A percentile compares a stretch with the other conserved stretches of the same genome.
These are phyloP conservation scores for Ramularia endophylla DNA, from an alignment of 2,329 filamentous ascomycete species.

Conservation along the genomic window DNA sequence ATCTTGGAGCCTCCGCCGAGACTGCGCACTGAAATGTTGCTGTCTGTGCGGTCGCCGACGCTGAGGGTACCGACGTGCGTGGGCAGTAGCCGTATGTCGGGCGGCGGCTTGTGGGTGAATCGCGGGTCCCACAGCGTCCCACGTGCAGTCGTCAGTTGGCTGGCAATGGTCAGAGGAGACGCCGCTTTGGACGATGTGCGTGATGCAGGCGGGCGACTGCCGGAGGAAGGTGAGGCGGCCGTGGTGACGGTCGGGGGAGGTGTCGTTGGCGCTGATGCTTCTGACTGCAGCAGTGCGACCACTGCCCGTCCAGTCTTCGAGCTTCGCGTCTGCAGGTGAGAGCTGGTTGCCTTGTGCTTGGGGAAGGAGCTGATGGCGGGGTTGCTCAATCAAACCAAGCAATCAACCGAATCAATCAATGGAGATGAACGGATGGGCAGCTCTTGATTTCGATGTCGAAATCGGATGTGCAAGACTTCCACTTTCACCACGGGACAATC, in stretches of 20 bases:
- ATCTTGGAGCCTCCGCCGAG: slow-evolving; percentile 40
- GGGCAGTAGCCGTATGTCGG: slow-evolving; percentile 40
- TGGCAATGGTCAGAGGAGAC: slow-evolving; percentile 13
- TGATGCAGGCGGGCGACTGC: slow-evolving; percentile 6
- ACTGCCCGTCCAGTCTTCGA: too few species aligned
- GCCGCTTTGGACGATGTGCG: slow-evolving; percentile 8
- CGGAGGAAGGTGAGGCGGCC: slow-evolving; percentile 16
- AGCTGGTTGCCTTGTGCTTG: too few species aligned
- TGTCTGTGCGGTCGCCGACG: slow-evolving; percentile 44
- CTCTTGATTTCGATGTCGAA: too few species aligned
- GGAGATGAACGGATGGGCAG: too few species aligned
- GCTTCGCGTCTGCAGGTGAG: too few species aligned
- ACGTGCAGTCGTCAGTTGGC: slow-evolving; percentile 43
- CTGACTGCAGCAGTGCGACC: too few species aligned
- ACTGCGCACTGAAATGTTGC: slow-evolving; percentile 45
- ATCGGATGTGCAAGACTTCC: too few species aligned
- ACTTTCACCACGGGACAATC: too few species aligned
- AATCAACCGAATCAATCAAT: too few species aligned
- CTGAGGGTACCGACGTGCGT: slow-evolving; percentile 46
- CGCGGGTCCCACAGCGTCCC: slow-evolving; percentile 46
- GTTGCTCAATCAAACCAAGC: too few species aligned
- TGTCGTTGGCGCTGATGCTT: neutral
- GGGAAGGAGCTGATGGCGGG: too few species aligned
- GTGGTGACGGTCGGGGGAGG: slow-evolving; percentile 6
- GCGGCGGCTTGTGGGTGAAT: slow-evolving; percentile 40